Conservation (phyloP, 306 rosid species). For the Gastrolobium bilobum region DNA sequence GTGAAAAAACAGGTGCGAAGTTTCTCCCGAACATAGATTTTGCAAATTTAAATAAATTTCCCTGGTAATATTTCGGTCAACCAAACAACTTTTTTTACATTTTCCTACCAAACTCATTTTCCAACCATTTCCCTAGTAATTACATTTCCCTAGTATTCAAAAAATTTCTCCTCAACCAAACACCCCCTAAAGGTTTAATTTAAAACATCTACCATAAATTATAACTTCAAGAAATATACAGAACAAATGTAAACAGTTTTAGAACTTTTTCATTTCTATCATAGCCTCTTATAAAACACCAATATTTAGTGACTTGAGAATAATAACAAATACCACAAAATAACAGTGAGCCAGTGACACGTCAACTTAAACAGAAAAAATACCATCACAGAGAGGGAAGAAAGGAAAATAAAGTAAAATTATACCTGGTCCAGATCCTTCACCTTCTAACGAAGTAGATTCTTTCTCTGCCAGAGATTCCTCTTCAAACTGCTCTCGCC, state of each 20-base stretch:
- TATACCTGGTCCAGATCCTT: slow-evolving; percentile 60
- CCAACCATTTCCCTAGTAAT: too few relatives aligned
- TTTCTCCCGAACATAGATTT: too few relatives aligned
- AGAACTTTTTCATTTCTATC: slow-evolving; percentile 8
- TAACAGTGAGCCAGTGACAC: slow-evolving; percentile 19
- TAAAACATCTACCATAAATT: neutral
- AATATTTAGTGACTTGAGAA: slow-evolving; percentile 19
- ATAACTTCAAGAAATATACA: slow-evolving; percentile 32
- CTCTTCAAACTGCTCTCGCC: slow-evolving; percentile 93
- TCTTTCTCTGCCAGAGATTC: slow-evolving; percentile 65
- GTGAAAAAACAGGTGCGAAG: too few relatives aligned
- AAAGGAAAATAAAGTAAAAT: slow-evolving; percentile 27
- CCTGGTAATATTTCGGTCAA: too few relatives aligned
- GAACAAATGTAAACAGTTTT: slow-evolving; percentile 25
- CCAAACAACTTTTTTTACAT: too few relatives aligned
- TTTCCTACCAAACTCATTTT: too few relatives aligned
- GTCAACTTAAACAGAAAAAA: slow-evolving; percentile 40
- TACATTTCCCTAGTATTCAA: too few relatives aligned
- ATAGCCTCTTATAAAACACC: neutral
- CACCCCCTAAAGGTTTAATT: slow-evolving; percentile 30
- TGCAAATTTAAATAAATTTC: too few relatives aligned
- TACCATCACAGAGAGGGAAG: slow-evolving; percentile 39
- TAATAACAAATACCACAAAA: slow-evolving; percentile 36
- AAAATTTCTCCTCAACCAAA: too few relatives aligned
- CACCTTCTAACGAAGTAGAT: slow-evolving; percentile 47